Conservation (phyloP, 495 filamentous ascomycete genomes). For the Bombardia bombarda region DNA sequence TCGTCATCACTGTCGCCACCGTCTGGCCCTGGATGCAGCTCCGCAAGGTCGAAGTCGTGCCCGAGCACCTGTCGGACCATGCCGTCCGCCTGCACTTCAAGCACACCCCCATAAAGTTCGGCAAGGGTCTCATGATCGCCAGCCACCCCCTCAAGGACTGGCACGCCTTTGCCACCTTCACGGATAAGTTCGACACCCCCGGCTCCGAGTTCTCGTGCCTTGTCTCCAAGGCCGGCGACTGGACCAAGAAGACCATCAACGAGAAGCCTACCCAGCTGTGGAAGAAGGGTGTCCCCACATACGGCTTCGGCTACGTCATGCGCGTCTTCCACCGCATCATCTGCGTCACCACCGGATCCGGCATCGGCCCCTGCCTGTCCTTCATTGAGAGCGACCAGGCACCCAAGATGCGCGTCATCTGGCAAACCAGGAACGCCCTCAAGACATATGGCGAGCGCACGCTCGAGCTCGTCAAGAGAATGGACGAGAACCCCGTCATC, state of each 20-base stretch:
- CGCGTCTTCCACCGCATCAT: constrained; percentile 53
- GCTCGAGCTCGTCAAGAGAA: constrained; percentile 26
- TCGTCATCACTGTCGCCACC: constrained; percentile 50
- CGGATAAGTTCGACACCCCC: constrained; percentile 28
- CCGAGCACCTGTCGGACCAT: constrained; percentile 59
- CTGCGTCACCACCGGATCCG: constrained; percentile 62
- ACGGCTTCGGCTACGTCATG: constrained; percentile 57
- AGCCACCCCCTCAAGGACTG: constrained; percentile 60
- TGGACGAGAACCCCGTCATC: constrained; percentile 34
- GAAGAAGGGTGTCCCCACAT: constrained; percentile 42
- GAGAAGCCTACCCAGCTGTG: constrained; percentile 46
- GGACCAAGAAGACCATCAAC: constrained; percentile 50
- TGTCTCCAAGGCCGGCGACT: constrained; percentile 63
- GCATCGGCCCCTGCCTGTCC: constrained; percentile 54
- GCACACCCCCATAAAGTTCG: constrained; percentile 41
- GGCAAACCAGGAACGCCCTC: constrained; percentile 37
- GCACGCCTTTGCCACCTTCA: constrained; percentile 75
- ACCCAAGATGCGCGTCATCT: constrained; percentile 31
- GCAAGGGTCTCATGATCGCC: constrained; percentile 44
- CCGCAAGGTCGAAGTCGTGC: constrained; percentile 48
- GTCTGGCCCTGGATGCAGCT: constrained; percentile 62
- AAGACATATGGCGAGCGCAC: constrained; percentile 38
- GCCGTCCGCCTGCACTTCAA: constrained; percentile 62
- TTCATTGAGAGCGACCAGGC: constrained; percentile 26
- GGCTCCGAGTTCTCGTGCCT: constrained; percentile 49